Base-by-base conservation (phyloP, 371 early-diverging fungal genomes). In the Mycotypha africana region DNA sequence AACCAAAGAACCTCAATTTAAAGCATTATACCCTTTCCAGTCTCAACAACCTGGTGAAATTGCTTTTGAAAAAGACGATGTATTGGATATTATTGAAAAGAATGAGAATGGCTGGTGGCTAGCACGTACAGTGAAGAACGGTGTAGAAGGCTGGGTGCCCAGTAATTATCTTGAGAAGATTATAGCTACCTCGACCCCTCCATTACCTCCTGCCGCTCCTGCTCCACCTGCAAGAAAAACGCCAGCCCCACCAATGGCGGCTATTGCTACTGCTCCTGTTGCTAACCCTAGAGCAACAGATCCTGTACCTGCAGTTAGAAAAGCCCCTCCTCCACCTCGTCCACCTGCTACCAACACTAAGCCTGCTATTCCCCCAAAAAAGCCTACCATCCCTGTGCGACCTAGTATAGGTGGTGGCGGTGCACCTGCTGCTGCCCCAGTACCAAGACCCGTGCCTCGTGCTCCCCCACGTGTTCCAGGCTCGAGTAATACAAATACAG, bases 81-180 rank as follows among this genome's bases (percentile, higher is more conserved):
- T 81, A 10, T 73, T 88, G 62, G 88, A 89, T 47, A 82, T 90
- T 49, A 32, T 82, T 14, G 81, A 87, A 51, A 85, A 87, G 56
- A 83, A 86, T 47, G 77, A 84, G 16, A 88, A 84, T 52, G 91
- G 62, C 21, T 90, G 91, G 91, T 90, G 91, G 91, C 62, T 89
- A 20, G 90, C 84, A 22, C 65, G 69, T 42, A n/a, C n/a, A n/a
- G n/a, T n/a, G n/a, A 80, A 76, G 54, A 73, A 80, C 42, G 87
- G 84, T 19, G 62, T 72, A 42, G 81, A 87, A 63, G 87, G 88
- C n/a, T 90, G 89, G 91, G 83, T 89, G 8, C 91, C 91, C 24
- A 84, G 84, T 51, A 88, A 89, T 59, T 90, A 90, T 54, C 52
- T 90, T 31, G 87, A 81, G 32, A 79, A 79, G 31, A 62, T 58